A percentile compares a stretch with the other conserved stretches of the same genome.
Evolutionary conservation across 306 rosid genomes (phyloP).

Genomic region (Cicer pinnatifidum): DNA sequence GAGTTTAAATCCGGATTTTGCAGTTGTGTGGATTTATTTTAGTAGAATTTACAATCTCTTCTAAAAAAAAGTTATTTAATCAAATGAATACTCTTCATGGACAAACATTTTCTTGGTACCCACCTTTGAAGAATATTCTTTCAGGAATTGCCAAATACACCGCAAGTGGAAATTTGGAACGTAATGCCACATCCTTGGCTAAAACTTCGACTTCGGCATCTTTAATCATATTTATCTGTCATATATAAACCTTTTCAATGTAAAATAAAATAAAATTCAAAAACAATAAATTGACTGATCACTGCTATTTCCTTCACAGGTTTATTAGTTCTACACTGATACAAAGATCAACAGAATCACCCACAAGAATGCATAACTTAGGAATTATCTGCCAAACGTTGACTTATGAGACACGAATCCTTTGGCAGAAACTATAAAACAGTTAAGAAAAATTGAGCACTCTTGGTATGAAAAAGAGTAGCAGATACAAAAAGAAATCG

Average conservation of each 20-base stretch:
- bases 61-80: no score
- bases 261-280: background rate
- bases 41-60: no score
- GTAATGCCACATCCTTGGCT: background rate
- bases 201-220: slow-evolving; percentile 19
- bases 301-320: slow-evolving; percentile 28
- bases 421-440: slow-evolving; percentile 8
- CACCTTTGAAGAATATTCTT: no score
- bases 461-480: slow-evolving; percentile 34
- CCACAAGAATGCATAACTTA: slow-evolving; percentile 29
- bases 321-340: slow-evolving; percentile 22
- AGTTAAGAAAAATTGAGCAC: slow-evolving; percentile 42
- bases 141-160: background rate
- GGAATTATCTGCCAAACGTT: slow-evolving; percentile 20
- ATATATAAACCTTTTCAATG: slow-evolving; percentile 6
- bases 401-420: slow-evolving; percentile 27
- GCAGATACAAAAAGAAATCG: slow-evolving; percentile 5
- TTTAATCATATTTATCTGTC: background rate
- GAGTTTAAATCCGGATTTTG: no score
- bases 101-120: no score
- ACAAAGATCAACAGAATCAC: slow-evolving; percentile 19
- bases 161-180: slow-evolving; percentile 1
- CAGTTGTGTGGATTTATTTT: no score
- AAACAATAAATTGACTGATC: background rate
- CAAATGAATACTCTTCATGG: no score